These are phyloP conservation scores for Pluteus cervinus DNA, from an alignment of 768 basidiomycete genomes.

Conservation along the genomic window DNA sequence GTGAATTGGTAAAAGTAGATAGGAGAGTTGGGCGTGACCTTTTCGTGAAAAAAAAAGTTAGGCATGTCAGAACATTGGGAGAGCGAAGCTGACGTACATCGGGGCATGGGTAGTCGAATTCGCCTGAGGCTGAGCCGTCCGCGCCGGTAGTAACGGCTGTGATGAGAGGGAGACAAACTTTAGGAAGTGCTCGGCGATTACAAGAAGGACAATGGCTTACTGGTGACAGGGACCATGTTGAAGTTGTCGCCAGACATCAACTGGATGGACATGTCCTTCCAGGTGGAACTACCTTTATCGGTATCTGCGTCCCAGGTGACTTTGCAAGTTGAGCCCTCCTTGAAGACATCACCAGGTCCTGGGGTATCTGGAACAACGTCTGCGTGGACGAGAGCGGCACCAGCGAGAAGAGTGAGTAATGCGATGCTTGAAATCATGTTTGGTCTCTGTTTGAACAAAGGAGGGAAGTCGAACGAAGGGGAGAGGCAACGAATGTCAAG, in stretches of 20 bases:
- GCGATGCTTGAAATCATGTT: constrained; percentile 36
- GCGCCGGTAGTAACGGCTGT: constrained; percentile 55
- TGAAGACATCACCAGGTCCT: constrained; percentile 51
- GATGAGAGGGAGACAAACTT: constrained; percentile 3
- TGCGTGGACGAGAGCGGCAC: constrained; percentile 40
- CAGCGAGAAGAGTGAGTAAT: constrained; percentile 30
- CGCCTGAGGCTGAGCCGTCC: constrained; percentile 55
- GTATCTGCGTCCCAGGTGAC: constrained; percentile 56
- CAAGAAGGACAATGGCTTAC: constrained; percentile 31
- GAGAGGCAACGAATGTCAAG: no score
- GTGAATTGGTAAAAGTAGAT: constrained; percentile 84
- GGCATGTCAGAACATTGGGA: neutral
- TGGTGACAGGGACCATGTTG: constrained; percentile 59
- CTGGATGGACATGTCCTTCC: constrained; percentile 70
- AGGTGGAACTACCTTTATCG: constrained; percentile 34
- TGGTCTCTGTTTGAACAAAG: no score
- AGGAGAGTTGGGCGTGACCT: constrained; percentile 59
- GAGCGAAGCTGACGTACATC: constrained; percentile 33
- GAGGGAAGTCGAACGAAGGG: no score
- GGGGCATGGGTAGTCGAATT: constrained; percentile 60
- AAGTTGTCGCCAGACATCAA: constrained; percentile 78
- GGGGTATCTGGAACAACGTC: constrained; percentile 57
- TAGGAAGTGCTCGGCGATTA: neutral
- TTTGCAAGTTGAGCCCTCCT: constrained; percentile 48
- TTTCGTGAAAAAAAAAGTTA: neutral